phyloP scores from a whole-genome alignment of 2,329 filamentous ascomycete species.

The Penicillium sp. region DNA sequence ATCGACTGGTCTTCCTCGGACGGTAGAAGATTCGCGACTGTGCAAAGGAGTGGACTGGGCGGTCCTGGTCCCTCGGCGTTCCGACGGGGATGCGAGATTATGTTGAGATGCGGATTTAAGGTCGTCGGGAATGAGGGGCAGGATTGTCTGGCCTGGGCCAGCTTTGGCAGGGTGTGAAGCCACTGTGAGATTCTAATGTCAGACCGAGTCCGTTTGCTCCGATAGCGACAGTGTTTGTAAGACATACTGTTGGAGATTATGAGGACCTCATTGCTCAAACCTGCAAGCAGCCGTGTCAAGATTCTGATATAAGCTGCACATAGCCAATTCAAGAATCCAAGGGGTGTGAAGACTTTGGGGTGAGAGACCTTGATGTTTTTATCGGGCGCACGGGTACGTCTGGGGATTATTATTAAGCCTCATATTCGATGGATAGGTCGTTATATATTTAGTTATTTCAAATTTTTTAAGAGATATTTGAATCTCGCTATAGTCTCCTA shows the following conservation, averaged over 20 bases:
- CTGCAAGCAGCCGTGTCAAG: not conserved
- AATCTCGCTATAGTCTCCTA: not conserved
- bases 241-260: slow-evolving; percentile 4
- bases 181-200: slow-evolving; percentile 20
- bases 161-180: slow-evolving; percentile 33
- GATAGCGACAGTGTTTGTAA: not conserved
- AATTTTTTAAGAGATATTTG: not conserved
- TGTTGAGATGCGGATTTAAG: slow-evolving; percentile 32
- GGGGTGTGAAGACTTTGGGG: not conserved
- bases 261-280: slow-evolving; percentile 1
- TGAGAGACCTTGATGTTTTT: slow-evolving; percentile 8
- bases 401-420: slow-evolving; percentile 8
- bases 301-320: slow-evolving; percentile 1
- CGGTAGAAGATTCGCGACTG: slow-evolving; percentile 38
- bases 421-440: not conserved
- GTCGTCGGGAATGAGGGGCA: slow-evolving; percentile 38
- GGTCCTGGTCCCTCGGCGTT: slow-evolving; percentile 32
- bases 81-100: slow-evolving; percentile 31
- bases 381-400: slow-evolving; percentile 8
- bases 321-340: slow-evolving; percentile 2
- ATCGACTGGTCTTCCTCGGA: slow-evolving; percentile 36
- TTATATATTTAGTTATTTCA: not conserved
- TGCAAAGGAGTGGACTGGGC: slow-evolving; percentile 34
- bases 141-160: slow-evolving; percentile 31
- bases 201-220: slow-evolving; percentile 5